These are phyloP conservation scores for Hygrophila difformis DNA, from an alignment of 257 asterid species.

Conservation along the genomic window DNA sequence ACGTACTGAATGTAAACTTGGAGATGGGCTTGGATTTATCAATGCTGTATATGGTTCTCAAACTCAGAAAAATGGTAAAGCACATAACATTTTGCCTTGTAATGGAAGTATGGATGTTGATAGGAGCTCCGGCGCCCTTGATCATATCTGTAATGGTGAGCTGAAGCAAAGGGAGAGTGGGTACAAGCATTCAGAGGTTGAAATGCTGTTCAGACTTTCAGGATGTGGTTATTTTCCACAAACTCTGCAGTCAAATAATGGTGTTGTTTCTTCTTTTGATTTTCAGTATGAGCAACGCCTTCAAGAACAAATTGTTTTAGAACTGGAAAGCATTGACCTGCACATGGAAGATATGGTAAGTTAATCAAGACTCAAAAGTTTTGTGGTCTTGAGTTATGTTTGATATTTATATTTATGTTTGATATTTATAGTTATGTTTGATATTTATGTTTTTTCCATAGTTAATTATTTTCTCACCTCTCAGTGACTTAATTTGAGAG, in stretches of 20 bases:
- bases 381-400: no score
- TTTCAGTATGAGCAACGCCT: conserved; percentile 58
- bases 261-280: conserved; percentile 36
- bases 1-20: conserved; percentile 36
- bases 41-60: conserved; percentile 50
- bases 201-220: conserved; percentile 56
- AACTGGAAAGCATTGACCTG: conserved; percentile 75
- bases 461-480: conserved; percentile 9
- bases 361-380: conserved; percentile 10
- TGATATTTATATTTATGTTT: not conserved
- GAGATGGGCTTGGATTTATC: conserved; percentile 31
- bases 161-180: conserved; percentile 39
- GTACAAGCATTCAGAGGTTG: conserved; percentile 57
- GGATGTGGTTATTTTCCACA: conserved; percentile 40
- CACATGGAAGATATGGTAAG: conserved; percentile 79
- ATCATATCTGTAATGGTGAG: conserved; percentile 41
- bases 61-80: conserved; percentile 42
- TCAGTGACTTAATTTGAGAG: conserved; percentile 7
- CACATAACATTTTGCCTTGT: conserved; percentile 34
- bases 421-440: no score
- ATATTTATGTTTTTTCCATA: not conserved
- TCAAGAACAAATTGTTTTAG: conserved; percentile 69
- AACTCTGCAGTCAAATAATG: conserved; percentile 26
- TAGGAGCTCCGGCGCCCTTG: conserved; percentile 28
- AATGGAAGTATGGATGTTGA: conserved; percentile 38